Evolutionary conservation across 1,284 basidiomycete genomes (phyloP).

Genomic region (Puccinia triticina): DNA sequence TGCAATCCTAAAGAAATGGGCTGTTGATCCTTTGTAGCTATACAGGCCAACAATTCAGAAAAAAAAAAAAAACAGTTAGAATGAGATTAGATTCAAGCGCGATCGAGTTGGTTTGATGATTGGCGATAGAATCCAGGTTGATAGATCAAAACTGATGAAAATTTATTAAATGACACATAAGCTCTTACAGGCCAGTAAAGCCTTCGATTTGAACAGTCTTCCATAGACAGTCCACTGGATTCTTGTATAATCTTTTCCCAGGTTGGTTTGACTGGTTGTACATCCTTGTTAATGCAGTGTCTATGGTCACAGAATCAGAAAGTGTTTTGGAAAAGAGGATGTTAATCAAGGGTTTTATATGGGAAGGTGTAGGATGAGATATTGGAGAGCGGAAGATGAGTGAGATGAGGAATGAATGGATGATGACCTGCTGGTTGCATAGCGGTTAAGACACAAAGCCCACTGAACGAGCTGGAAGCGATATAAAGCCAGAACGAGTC

Average conservation of each 20-base stretch:
- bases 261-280: constrained; percentile 76
- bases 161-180: not conserved
- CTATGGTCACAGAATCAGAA: constrained; percentile 61
- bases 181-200: constrained; percentile 66
- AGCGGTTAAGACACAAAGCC: constrained; percentile 72
- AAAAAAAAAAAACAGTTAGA: not conserved
- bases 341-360: not conserved
- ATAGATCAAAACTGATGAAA: not conserved
- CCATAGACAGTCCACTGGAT: constrained; percentile 93
- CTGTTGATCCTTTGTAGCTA: constrained; percentile 59
- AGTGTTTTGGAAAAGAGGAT: constrained; percentile 47
- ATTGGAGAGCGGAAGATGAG: not conserved
- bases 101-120: not conserved
- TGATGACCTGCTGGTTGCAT: constrained; percentile 63
- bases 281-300: constrained; percentile 80
- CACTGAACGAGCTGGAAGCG: constrained; percentile 82
- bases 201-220: constrained; percentile 92
- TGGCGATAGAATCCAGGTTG: not conserved
- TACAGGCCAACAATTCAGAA: not conserved
- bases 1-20: constrained; percentile 59
- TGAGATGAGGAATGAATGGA: constrained; percentile 17
- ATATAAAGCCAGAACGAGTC: constrained; percentile 86
- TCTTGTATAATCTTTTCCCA: constrained; percentile 79
- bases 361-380: constrained; percentile 23
- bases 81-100: not conserved